A percentile compares a stretch with the other conserved stretches of the same genome.
phyloP scores from a whole-genome alignment of 2,329 filamentous ascomycete genomes.

The Malbranchea zuffiana region DNA sequence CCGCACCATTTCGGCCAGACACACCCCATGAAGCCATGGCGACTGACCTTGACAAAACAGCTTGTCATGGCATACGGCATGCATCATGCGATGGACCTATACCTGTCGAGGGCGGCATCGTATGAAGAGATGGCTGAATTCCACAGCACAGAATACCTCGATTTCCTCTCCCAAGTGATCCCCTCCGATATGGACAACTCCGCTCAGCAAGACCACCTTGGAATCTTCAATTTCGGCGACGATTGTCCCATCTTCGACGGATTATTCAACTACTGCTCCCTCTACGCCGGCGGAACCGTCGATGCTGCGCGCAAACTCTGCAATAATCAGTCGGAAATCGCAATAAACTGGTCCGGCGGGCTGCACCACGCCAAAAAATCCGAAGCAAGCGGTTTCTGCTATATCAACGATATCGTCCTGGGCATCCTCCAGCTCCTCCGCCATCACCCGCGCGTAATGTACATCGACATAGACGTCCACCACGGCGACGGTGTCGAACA shows the following conservation, averaged over 20 bases:
- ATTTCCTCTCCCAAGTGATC: conserved; percentile 67
- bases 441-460: conserved; percentile 72
- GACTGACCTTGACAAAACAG: conserved; percentile 86
- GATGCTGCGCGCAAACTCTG: conserved; percentile 85
- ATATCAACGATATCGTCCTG: conserved; percentile 97
- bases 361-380: conserved; percentile 92
- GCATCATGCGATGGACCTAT: conserved; percentile 94
- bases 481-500: conserved; percentile 87
- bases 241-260: conserved; percentile 97
- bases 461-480: conserved; percentile 90
- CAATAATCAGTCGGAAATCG: conserved; percentile 80
- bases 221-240: conserved; percentile 77
- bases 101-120: conserved; percentile 70
- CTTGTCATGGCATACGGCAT: conserved; percentile 91
- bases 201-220: conserved; percentile 44
- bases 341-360: conserved; percentile 94
- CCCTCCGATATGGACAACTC: conserved; percentile 58
- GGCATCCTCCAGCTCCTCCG: conserved; percentile 80
- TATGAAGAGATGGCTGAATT: conserved; percentile 81
- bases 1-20: conserved; percentile 93
- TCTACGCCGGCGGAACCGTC: conserved; percentile 82
- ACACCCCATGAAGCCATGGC: conserved; percentile 99
- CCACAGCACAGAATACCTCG: conserved; percentile 79
- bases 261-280: conserved; percentile 85
- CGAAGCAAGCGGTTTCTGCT: conserved; percentile 93